Conservation (phyloP, 306 rosid species). For the Quercus berberidifolia region DNA sequence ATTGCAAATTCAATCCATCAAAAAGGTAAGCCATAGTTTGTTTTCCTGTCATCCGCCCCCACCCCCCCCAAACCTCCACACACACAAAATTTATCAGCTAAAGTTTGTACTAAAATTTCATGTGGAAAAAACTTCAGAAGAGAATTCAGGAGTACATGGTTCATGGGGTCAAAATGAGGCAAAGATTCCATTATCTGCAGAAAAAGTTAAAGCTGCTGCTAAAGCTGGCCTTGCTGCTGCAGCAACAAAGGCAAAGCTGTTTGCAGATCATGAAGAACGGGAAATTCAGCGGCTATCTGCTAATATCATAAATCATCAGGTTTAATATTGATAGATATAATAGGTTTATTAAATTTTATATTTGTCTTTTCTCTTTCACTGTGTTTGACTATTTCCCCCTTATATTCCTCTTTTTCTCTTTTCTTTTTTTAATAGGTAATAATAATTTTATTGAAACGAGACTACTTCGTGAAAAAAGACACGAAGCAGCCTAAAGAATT, state of each 20-base stretch:
- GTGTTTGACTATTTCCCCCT: slow-evolving; percentile 3
- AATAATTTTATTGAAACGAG: no score
- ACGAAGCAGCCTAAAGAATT: no score
- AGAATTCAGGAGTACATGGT: slow-evolving; percentile 51
- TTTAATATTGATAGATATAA: slow-evolving; percentile 21
- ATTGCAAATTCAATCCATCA: slow-evolving; percentile 52
- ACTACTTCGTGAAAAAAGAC: no score
- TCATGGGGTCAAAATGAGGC: slow-evolving; percentile 59
- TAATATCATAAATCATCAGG: slow-evolving; percentile 93
- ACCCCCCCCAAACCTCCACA: no score
- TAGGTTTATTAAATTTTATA: neutral
- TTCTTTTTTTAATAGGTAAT: no score
- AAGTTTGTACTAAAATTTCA: slow-evolving; percentile 5
- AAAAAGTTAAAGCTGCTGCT: slow-evolving; percentile 86
- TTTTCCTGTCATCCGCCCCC: neutral
- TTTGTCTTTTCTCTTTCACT: neutral
- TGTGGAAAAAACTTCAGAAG: slow-evolving; percentile 46
- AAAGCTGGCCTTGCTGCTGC: slow-evolving; percentile 96
- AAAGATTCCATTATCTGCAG: slow-evolving; percentile 53
- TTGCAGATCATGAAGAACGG: slow-evolving; percentile 99
- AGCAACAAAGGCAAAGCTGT: slow-evolving; percentile 90
- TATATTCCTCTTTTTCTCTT: neutral
- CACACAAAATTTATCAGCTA: neutral
- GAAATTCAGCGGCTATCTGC: slow-evolving; percentile 99
- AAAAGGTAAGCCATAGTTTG: slow-evolving; percentile 52